Base-by-base conservation (phyloP, 768 basidiomycete genomes). In the Cystofilobasidium macerans region DNA sequence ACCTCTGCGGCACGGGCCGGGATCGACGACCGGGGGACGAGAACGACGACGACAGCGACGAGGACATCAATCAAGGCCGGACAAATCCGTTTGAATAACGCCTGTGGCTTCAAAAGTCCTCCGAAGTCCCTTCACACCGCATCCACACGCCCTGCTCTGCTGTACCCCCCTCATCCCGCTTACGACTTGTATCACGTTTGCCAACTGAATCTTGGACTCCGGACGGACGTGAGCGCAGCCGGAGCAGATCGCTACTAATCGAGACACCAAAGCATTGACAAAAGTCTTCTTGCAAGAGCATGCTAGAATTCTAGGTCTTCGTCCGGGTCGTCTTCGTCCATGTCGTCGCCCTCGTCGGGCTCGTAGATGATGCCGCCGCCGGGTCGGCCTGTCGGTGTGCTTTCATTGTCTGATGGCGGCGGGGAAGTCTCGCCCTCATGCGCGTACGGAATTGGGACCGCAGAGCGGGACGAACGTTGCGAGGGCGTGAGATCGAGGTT, bases 251-350 rank as follows among this genome's bases (percentile, higher is more conserved):
- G n/a, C n/a, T n/a, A n/a, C n/a, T n/a, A n/a, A n/a, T n/a, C n/a
- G n/a, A n/a, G n/a, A n/a, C n/a, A n/a, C n/a, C n/a, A n/a, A n/a
- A n/a, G n/a, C n/a, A n/a, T n/a, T n/a, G n/a, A n/a, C n/a, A n/a
- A 14, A 38, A 18, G 8, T 11, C 42, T 12, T 4, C 14, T 20
- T 16, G 45, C 22, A n/a, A 8, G 45, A n/a, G 22, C 28, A 54
- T 8, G 57, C 8, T 22, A 71, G 33, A 71, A 71, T 32, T 94
- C 88, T 67, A 94, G 78, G 76, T 94, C 91, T 73, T 94, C 92
- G 71, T 95, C 92, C 26, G 92, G 92, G 78, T 95, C 92, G 63
- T 94, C 92, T 62, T 93, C 92, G 73, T 95, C 92, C 59, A 93
- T 82, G 70, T 95, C 92, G 72, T 95, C 92, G 32, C 87, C 90